A percentile compares a stretch with the other conserved stretches of the same genome.
These are phyloP conservation scores for Mucor ambiguus DNA, from an alignment of 371 early-diverging fungal species.

Conservation along the genomic window DNA sequence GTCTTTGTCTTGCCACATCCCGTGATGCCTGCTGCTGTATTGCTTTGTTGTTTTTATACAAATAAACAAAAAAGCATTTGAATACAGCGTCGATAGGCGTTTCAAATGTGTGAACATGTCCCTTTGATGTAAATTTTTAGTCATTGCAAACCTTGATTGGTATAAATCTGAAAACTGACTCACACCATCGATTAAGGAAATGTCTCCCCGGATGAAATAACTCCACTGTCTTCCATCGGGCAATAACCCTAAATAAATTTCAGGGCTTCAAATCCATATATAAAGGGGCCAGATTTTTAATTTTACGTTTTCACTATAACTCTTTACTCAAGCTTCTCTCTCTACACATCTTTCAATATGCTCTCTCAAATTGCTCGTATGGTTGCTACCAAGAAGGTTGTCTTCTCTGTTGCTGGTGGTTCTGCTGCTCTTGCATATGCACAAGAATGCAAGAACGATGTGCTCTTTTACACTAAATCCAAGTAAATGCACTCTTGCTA, in stretches of 20 bases:
- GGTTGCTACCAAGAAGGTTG: conserved; percentile 24
- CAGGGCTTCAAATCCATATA: not conserved
- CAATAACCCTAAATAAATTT: not conserved
- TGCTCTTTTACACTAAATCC: conserved; percentile 40
- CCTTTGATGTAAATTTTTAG: conserved; percentile 5
- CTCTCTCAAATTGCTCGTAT: conserved; percentile 32
- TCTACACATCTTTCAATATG: conserved; percentile 1
- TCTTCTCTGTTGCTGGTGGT: conserved; percentile 20
- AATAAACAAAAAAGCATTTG: not conserved
- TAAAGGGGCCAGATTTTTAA: conserved; percentile 2
- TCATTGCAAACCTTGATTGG: conserved; percentile 2
- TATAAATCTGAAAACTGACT: not conserved
- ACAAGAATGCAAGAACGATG: conserved; percentile 53
- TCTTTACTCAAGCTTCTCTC: not conserved
- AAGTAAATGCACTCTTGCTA: conserved; percentile 16
- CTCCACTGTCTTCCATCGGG: not conserved
- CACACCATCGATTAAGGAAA: conserved; percentile 2
- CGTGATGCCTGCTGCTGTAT: not conserved
- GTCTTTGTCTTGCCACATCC: not conserved
- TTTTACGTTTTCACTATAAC: not conserved
- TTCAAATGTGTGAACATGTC: not conserved
- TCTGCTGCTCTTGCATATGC: conserved; percentile 36
- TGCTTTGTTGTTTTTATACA: not conserved
- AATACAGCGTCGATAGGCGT: not conserved
- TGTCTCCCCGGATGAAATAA: not conserved